phyloP scores from a whole-genome alignment of 331 rosid genomes.

The Spiraea crenata region DNA sequence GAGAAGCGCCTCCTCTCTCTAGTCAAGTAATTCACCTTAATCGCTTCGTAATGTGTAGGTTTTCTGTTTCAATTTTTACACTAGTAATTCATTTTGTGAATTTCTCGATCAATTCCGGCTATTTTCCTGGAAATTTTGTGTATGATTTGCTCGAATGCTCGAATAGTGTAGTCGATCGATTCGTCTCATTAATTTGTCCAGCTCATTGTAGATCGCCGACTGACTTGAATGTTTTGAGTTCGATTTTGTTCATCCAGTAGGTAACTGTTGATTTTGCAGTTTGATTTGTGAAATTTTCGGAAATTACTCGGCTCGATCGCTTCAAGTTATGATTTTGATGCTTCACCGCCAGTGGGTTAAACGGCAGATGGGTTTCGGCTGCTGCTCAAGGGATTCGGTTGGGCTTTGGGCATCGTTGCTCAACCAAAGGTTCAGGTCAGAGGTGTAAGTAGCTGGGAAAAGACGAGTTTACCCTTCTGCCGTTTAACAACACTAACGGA shows the following conservation, averaged over 20 bases:
- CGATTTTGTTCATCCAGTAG: neutral
- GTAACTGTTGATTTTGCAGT: neutral
- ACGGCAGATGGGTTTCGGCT: neutral
- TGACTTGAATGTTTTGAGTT: constrained; percentile 9
- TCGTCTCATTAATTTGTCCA: neutral
- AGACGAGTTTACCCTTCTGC: too few species aligned
- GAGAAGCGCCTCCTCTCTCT: constrained; percentile 94
- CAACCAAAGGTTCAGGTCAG: too few species aligned
- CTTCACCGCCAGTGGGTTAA: too few species aligned
- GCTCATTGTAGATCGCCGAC: constrained; percentile 1
- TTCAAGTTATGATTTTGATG: neutral
- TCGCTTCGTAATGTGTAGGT: neutral
- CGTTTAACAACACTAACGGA: too few species aligned
- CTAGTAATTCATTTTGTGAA: neutral
- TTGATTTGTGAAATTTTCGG: neutral
- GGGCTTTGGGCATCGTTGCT: too few species aligned
- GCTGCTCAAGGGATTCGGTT: neutral
- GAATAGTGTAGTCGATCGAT: neutral
- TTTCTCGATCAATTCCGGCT: neutral
- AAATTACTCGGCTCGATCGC: neutral
- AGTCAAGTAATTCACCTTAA: constrained; percentile 48
- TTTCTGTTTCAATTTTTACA: neutral
- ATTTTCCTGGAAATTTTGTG: neutral
- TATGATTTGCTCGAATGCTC: neutral
- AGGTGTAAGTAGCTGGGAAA: too few species aligned